Evolutionary conservation across 176 grass and related monocot species (phyloP).

Genomic region (Chloris gayana): DNA sequence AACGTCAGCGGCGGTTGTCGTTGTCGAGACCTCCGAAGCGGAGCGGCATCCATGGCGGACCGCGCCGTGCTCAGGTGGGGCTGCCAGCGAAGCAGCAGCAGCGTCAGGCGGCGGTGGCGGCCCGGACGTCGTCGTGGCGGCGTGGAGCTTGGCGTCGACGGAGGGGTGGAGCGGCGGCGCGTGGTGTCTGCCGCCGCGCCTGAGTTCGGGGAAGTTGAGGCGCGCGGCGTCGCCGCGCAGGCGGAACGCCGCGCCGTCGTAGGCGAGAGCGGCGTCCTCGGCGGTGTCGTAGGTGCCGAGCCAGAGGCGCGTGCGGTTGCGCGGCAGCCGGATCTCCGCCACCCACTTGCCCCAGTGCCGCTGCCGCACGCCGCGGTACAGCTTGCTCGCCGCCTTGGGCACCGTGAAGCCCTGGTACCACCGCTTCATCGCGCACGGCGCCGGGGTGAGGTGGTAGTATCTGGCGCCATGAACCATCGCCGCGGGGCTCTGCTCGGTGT

Average conservation of each 20-base stretch:
- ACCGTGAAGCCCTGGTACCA: not conserved
- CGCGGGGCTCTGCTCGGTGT: not conserved
- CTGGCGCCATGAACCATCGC: not conserved
- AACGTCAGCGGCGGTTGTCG: not conserved
- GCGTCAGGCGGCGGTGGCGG: not conserved
- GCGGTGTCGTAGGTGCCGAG: slow-evolving; percentile 78
- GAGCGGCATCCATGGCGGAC: not conserved
- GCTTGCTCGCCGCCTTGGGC: slow-evolving; percentile 32
- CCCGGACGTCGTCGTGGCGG: not conserved
- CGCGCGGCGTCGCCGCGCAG: slow-evolving; percentile 66
- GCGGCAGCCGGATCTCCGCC: slow-evolving; percentile 81
- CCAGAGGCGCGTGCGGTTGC: slow-evolving; percentile 74
- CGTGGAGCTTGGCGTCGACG: slow-evolving; percentile 58
- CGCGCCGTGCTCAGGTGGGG: not conserved
- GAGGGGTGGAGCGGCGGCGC: slow-evolving; percentile 52
- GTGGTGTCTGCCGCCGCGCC: slow-evolving; percentile 20
- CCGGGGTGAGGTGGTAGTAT: not conserved
- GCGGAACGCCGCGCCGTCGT: slow-evolving; percentile 73
- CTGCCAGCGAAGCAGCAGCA: not conserved
- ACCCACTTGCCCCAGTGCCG: slow-evolving; percentile 98
- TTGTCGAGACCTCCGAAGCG: slow-evolving; percentile 21
- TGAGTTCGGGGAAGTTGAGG: slow-evolving; percentile 75
- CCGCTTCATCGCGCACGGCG: slow-evolving; percentile 49
- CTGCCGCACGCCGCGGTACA: slow-evolving; percentile 85
- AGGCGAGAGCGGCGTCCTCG: slow-evolving; percentile 70